Conservation (phyloP, 495 filamentous ascomycete species). For the Tuber indicum region DNA sequence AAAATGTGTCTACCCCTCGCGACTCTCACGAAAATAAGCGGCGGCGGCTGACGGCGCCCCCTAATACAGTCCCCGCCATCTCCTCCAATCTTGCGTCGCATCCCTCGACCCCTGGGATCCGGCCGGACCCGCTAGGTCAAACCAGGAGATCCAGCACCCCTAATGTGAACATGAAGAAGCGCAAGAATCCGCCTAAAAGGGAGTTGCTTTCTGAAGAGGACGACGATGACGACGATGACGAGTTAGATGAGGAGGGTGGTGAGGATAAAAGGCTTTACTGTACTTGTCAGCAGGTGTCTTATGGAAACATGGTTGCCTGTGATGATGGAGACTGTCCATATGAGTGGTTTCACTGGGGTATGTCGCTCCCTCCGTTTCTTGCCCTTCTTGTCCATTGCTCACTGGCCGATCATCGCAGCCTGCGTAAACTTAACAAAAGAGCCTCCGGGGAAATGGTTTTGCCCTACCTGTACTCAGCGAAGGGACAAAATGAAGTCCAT, state of each 20-base stretch:
- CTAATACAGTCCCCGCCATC: constrained; percentile 32
- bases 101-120: constrained; percentile 37
- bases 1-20: constrained; percentile 31
- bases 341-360: constrained; percentile 97
- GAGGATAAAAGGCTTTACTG: constrained; percentile 89
- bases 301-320: constrained; percentile 97
- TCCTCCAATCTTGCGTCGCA: constrained; percentile 39
- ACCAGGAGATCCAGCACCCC: constrained; percentile 34
- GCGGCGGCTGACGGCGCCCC: constrained; percentile 31
- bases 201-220: constrained; percentile 39
- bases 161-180: constrained; percentile 37
- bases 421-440: constrained; percentile 87
- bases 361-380: constrained; percentile 3
- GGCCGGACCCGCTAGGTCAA: constrained; percentile 36
- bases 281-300: constrained; percentile 83
- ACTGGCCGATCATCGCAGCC: constrained; percentile 20
- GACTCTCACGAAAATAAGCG: constrained; percentile 35
- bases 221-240: constrained; percentile 59
- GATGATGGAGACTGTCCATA: constrained; percentile 87
- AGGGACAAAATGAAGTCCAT: constrained; percentile 46
- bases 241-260: constrained; percentile 75
- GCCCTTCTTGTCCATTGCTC: constrained; percentile 2
- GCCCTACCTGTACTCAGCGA: constrained; percentile 67
- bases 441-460: constrained; percentile 88
- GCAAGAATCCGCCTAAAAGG: constrained; percentile 39